These are phyloP conservation scores for Aspergillus flavus DNA, from an alignment of 2,329 filamentous ascomycete genomes.

Conservation along the genomic window DNA sequence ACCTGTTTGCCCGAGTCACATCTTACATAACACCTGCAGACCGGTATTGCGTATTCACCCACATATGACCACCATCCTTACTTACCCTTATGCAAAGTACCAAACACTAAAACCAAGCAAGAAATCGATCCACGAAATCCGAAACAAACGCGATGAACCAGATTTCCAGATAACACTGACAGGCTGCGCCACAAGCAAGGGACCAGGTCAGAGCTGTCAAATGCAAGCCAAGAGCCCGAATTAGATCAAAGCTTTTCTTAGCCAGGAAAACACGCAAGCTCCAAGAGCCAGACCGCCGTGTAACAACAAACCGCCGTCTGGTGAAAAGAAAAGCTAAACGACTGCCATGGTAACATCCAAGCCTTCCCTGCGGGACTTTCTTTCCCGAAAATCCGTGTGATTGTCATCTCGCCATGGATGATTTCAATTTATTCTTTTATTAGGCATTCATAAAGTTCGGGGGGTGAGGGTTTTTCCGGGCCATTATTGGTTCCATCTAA, in stretches of 20 bases:
- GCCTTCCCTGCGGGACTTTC: not conserved
- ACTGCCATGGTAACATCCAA: conserved; percentile 1
- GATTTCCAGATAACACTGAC: conserved; percentile 10
- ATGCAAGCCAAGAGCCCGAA: conserved; percentile 9
- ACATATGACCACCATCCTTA: conserved; percentile 1
- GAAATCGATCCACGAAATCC: conserved; percentile 4
- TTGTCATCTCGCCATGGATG: not conserved
- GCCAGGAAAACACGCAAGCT: not conserved
- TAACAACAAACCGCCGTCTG: not conserved
- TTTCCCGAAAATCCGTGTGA: not conserved
- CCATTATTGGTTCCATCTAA: conserved; percentile 23
- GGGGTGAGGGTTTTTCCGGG: not conserved
- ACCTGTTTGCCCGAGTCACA: not conserved
- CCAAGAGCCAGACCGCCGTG: not conserved
- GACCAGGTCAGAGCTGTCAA: conserved; percentile 16
- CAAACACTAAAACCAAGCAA: not conserved
- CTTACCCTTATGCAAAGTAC: not conserved
- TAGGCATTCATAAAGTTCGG: conserved; percentile 1
- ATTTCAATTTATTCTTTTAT: conserved; percentile 1
- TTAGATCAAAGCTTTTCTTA: conserved; percentile 3
- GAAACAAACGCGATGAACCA: conserved; percentile 13
- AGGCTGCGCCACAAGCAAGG: conserved; percentile 16
- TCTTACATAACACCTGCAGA: not conserved
- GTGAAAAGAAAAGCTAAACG: not conserved
- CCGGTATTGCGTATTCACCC: not conserved